Evolutionary conservation across 257 asterid species (phyloP).

Genomic region (Parsonsia alboflavescens): DNA sequence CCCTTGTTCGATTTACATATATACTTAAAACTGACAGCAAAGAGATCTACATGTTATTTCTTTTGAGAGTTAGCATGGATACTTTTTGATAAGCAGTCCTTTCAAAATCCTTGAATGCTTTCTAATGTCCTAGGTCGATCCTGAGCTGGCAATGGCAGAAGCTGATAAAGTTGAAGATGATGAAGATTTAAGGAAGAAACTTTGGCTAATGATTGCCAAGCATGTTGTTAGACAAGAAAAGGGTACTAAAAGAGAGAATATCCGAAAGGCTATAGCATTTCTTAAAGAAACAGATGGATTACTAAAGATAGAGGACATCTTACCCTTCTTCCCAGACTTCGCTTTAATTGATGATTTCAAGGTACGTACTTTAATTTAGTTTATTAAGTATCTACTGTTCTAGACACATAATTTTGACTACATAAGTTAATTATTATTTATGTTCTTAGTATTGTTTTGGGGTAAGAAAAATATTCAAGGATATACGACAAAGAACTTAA

Average conservation of each 20-base stretch:
- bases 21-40: slow-evolving; percentile 8
- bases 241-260: slow-evolving; percentile 97
- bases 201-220: slow-evolving; percentile 98
- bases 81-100: not conserved
- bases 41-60: not conserved
- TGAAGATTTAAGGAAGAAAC: slow-evolving; percentile 89
- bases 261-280: slow-evolving; percentile 94
- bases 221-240: slow-evolving; percentile 94
- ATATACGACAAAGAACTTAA: not conserved
- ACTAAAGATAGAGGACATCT: slow-evolving; percentile 91
- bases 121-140: slow-evolving; percentile 62
- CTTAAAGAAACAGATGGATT: slow-evolving; percentile 98
- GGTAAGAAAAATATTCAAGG: not conserved
- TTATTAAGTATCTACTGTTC: not conserved
- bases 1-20: not conserved
- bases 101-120: slow-evolving; percentile 4
- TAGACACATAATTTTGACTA: too few relatives aligned
- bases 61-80: not conserved
- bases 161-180: slow-evolving; percentile 99
- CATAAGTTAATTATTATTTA: too few relatives aligned
- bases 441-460: not conserved
- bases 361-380: slow-evolving; percentile 29
- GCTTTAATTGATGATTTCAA: slow-evolving; percentile 96
- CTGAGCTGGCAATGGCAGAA: slow-evolving; percentile 99
- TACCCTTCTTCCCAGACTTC: slow-evolving; percentile 95